phyloP scores from a whole-genome alignment of 108 stramenopile genomes.

The Skeletonema potamos region DNA sequence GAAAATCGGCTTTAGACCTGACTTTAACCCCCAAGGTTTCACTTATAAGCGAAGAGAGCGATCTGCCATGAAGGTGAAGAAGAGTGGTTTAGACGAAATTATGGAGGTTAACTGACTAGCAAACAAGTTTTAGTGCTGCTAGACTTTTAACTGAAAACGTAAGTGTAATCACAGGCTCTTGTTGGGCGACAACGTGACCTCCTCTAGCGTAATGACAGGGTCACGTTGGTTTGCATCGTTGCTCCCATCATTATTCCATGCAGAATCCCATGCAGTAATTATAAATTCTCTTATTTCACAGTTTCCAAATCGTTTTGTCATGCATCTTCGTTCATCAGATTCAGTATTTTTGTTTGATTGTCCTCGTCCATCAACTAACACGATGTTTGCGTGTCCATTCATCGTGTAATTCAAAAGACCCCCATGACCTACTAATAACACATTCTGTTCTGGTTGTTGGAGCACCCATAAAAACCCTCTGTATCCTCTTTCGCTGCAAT shows the following conservation, averaged over 20 bases:
- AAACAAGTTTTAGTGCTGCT: not conserved
- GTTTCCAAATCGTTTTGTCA: constrained; percentile 69
- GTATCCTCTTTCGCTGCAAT: constrained; percentile 73
- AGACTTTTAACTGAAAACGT: too few species aligned
- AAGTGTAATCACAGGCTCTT: not conserved
- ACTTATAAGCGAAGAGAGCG: constrained; percentile 49
- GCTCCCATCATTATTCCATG: not conserved
- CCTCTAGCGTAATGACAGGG: constrained; percentile 34
- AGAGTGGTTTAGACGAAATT: constrained; percentile 36
- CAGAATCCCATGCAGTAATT: constrained; percentile 32
- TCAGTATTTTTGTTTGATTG: not conserved
- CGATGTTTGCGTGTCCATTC: constrained; percentile 57
- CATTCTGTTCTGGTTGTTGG: constrained; percentile 49
- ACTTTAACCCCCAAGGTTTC: constrained; percentile 51
- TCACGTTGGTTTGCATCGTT: not conserved
- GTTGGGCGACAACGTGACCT: constrained; percentile 6
- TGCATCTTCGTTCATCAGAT: constrained; percentile 15
- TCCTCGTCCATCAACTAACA: constrained; percentile 49
- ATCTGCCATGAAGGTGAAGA: constrained; percentile 49
- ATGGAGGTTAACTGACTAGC: constrained; percentile 1
- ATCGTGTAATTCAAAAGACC: constrained; percentile 68
- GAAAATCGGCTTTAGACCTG: constrained; percentile 45
- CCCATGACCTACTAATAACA: constrained; percentile 70
- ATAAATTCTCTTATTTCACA: constrained; percentile 75
- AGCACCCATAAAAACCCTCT: constrained; percentile 58